A percentile compares a stretch with the other conserved stretches of the same genome.
These are phyloP conservation scores for Vaccinium macrocarpon DNA, from an alignment of 148 eudicot species.

Conservation along the genomic window DNA sequence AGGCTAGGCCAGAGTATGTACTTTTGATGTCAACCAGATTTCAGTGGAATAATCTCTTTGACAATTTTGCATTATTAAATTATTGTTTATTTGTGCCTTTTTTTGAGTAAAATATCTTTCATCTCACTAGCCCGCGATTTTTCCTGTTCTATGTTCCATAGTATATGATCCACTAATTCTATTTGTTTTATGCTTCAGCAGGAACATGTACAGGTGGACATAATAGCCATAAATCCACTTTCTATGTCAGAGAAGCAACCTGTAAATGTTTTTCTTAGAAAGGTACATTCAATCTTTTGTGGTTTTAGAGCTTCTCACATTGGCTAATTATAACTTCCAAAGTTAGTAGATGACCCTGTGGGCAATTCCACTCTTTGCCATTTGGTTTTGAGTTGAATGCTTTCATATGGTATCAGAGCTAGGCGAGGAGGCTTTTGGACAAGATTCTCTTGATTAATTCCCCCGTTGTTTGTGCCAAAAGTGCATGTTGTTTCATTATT, in stretches of 20 bases:
- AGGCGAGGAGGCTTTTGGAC: too few relatives aligned
- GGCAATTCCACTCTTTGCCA: too few relatives aligned
- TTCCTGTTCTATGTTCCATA: not conserved
- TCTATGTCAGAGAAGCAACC: constrained; percentile 26
- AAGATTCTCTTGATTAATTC: too few relatives aligned
- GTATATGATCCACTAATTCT: not conserved
- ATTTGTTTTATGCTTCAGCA: not conserved
- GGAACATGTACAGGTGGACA: not conserved
- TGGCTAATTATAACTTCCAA: too few relatives aligned
- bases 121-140: not conserved
- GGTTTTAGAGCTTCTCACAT: not conserved
- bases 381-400: too few relatives aligned
- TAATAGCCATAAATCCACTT: not conserved
- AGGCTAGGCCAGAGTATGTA: not conserved
- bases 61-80: not conserved
- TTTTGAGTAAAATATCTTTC: not conserved
- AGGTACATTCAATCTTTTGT: constrained; percentile 29
- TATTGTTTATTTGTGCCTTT: not conserved
- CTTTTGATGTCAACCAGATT: not conserved
- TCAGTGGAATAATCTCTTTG: not conserved
- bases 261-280: constrained; percentile 40
- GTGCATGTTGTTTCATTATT: too few relatives aligned
- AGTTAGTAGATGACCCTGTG: too few relatives aligned
- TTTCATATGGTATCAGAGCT: too few relatives aligned
- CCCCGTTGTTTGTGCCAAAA: too few relatives aligned